Evolutionary conservation across 805 yeast genomes (phyloP), one percentile per base, ranked within the genome.

Genomic region (Komagataella pastoris): DNA sequence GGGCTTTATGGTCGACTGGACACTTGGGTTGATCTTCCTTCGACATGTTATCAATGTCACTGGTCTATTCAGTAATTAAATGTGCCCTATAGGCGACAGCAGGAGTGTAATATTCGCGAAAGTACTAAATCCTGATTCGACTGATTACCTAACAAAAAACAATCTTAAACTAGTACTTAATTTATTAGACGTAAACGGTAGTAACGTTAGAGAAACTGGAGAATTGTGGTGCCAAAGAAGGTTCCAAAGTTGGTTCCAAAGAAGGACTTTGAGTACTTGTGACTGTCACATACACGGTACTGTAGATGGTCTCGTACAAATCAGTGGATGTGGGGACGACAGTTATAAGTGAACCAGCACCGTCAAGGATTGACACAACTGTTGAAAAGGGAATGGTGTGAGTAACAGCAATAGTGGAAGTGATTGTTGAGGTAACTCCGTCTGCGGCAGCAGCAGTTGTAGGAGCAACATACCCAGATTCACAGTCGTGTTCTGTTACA

Each of bases 1-100:
- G 66, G 3, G 85, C 73, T n/a, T 63, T 63, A 54, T 76, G 85
- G 57, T 81, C 85, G 18, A 85, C 90, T 1, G 91, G 91, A 59
- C 91, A 85, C 54, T 68, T 71, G 7, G 63, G 61, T 43, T 60
- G 60, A 46, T 30, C 40, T 30, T 30, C 40, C 40, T 30, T 30
- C n/a, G 40, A 30, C 40, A 30, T 30, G 40, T n/a, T 43, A 19
- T 49, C 17, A 30, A 30, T 8, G 14, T 49, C 17, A 30, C 5
- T 8, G 5, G 24, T 8, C 18, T 21, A 49, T 36, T 43, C 8
- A 40, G 17, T n/a, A 7, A 40, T 19, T 49, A 21, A 21, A 21
- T 21, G 1, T 21, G 23, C 23, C 1, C 23, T 21, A 21, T 21
- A 21, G 23, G 3, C 6, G 23, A 6, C 5, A 21, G 23, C 6